These are phyloP conservation scores for Lachancea nothofagi DNA, from an alignment of 805 yeast genomes.

Conservation along the genomic window DNA sequence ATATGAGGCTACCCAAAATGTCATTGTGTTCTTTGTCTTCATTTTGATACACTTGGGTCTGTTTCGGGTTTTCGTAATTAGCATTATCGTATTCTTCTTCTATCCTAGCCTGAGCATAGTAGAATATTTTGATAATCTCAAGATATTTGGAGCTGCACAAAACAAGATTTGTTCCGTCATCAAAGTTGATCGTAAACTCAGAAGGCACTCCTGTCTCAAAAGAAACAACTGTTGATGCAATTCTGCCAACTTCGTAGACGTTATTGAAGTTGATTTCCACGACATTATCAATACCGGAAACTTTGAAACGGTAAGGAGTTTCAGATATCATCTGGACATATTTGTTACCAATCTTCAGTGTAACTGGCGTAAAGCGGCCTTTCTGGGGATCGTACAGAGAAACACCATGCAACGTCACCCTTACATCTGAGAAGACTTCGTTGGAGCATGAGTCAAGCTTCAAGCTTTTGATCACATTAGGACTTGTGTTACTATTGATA, in stretches of 20 bases:
- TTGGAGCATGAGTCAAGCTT: slow-evolving; percentile 42
- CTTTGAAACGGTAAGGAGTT: slow-evolving; percentile 38
- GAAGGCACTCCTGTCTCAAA: slow-evolving; percentile 42
- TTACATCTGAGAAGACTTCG: slow-evolving; percentile 41
- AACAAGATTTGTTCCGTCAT: slow-evolving; percentile 35
- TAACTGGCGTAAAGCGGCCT: slow-evolving; percentile 53
- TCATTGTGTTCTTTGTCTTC: slow-evolving; percentile 31
- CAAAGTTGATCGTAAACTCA: slow-evolving; percentile 44
- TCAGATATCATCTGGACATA: slow-evolving; percentile 52
- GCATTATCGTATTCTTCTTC: slow-evolving; percentile 33
- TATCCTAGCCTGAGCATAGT: slow-evolving; percentile 56
- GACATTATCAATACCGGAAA: slow-evolving; percentile 31
- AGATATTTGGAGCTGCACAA: slow-evolving; percentile 45
- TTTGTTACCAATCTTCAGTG: slow-evolving; percentile 63
- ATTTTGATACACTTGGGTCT: slow-evolving; percentile 13
- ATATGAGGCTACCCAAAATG: slow-evolving; percentile 55
- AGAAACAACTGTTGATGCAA: slow-evolving; percentile 39
- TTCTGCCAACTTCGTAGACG: slow-evolving; percentile 38
- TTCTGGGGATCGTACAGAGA: slow-evolving; percentile 44
- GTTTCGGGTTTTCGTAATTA: slow-evolving; percentile 10
- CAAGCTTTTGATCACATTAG: slow-evolving; percentile 37
- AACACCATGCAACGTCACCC: slow-evolving; percentile 49
- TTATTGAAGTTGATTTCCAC: slow-evolving; percentile 38
- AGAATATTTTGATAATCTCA: slow-evolving; percentile 66
- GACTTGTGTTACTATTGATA: slow-evolving; percentile 43